A percentile compares a stretch with the other conserved stretches of the same genome.
Evolutionary conservation across 164 flowering plant species (phyloP).

Genomic region (Sedum album): DNA sequence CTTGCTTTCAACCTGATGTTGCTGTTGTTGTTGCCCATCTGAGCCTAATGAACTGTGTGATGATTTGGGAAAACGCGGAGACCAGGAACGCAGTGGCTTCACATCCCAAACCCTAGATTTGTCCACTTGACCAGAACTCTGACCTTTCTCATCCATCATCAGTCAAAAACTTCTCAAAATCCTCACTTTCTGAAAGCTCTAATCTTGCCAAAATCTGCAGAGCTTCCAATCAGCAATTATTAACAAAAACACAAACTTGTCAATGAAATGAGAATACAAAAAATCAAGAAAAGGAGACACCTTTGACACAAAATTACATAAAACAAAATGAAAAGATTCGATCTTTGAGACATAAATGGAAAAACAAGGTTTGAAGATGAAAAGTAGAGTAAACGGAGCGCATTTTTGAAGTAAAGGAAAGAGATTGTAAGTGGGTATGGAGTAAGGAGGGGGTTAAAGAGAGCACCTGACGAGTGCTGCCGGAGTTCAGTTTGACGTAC

Average conservation of each 20-base stretch:
- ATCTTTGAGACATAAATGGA: neutral
- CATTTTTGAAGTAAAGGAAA: neutral
- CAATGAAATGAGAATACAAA: neutral
- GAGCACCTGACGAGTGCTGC: neutral
- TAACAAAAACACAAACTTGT: neutral
- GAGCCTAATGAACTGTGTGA: slow-evolving; percentile 18
- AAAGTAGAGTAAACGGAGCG: neutral
- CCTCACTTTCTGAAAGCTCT: too few relatives aligned
- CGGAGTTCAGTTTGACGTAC: neutral
- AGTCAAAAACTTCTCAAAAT: neutral
- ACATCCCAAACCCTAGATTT: slow-evolving; percentile 63
- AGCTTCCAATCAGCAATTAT: neutral
- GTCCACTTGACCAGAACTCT: slow-evolving; percentile 19
- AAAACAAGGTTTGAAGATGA: too few relatives aligned
- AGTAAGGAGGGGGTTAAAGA: neutral
- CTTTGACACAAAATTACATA: neutral
- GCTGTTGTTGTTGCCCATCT: slow-evolving; percentile 18
- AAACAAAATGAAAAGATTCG: neutral
- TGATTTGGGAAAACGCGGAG: slow-evolving; percentile 50
- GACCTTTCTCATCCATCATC: slow-evolving; percentile 22
- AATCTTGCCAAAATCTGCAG: neutral
- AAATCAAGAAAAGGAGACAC: neutral
- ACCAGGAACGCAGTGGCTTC: slow-evolving; percentile 56
- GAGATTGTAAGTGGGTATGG: neutral
- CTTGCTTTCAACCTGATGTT: slow-evolving; percentile 21